Conservation (phyloP, 2,329 filamentous ascomycete species). For the Magnaporthiopsis rhizophila region DNA sequence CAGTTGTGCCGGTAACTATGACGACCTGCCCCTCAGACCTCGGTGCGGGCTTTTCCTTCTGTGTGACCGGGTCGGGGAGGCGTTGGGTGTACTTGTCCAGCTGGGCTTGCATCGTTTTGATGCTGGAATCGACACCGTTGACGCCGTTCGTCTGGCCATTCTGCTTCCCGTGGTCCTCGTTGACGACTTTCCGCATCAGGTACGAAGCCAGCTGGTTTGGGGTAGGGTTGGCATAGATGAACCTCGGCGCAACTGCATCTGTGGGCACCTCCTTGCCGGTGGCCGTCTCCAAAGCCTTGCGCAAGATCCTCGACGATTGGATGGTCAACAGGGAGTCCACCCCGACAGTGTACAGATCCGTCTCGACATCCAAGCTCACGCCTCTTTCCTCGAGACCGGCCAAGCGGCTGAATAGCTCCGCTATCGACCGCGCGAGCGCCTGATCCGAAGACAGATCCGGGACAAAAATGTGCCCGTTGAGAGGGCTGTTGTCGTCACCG, state of each 20-base stretch:
- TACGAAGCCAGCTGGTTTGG: conserved; percentile 25
- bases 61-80: conserved; percentile 15
- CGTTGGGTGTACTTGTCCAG: conserved; percentile 27
- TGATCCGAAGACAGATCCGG: conserved; percentile 23
- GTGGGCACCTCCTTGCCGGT: conserved; percentile 24
- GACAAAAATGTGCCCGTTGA: conserved; percentile 14
- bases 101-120: conserved; percentile 24
- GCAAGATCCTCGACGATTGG: conserved; percentile 25
- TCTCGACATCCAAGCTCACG: conserved; percentile 21
- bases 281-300: conserved; percentile 22
- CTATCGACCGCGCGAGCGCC: conserved; percentile 22
- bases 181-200: conserved; percentile 16
- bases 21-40: conserved; percentile 29
- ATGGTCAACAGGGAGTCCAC: conserved; percentile 35
- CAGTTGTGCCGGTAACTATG: conserved; percentile 40
- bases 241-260: conserved; percentile 26
- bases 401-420: conserved; percentile 21
- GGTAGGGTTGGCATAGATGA: conserved; percentile 31
- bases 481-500: conserved; percentile 11
- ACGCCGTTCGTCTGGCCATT: conserved; percentile 11
- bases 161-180: conserved; percentile 12
- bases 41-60: conserved; percentile 19
- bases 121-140: conserved; percentile 10
- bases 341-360: conserved; percentile 31
- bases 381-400: conserved; percentile 12